Evolutionary conservation across 331 rosid genomes (phyloP), one percentile per base, ranked within the genome.

Genomic region (Pyracantha coccinea): DNA sequence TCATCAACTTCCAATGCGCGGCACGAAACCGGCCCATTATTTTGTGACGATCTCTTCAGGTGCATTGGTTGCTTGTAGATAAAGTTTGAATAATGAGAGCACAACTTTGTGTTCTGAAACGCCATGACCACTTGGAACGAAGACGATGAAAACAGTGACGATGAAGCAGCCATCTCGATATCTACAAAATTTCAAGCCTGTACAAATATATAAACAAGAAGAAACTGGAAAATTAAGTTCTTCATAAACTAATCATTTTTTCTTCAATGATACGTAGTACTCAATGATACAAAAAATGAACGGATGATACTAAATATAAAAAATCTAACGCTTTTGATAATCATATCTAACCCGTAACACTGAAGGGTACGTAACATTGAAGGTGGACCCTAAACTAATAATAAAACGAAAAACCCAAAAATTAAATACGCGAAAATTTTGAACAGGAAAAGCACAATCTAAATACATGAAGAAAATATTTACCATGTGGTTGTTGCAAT

Each of bases 131-230:
- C 85, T 78, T 81, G 88, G 72, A 75, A 76, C 6, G 86, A 82
- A 81, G 32, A 4, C 32, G 32, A 76, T 32, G 89, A 76, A 79
- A 79, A 81, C 27, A 83, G 25, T 16, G 83, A 82, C 20, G 89
- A 84, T 32, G 90, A 75, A 83, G 88, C 82, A 72, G 82, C 85
- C 93, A 92, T 89, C 50, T 75, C 71, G 71, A 35, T 69, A 33
- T 58, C 19, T 33, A 24, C 24, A 8, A 38, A 80, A 38, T 62
- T 19, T 27, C 2, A 54, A 79, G 33, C n/a, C 45, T 28, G 73
- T 80, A 45, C 6, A 75, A 3, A 50, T 52, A 54, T 20, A n/a
- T 16, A n/a, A n/a, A n/a, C n/a, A n/a, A n/a, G n/a, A 53, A 19
- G 8, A 32, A 66, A 66, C 55, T 23, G 8, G 20, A 67, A 23